Evolutionary conservation across 257 asterid genomes (phyloP).

Genomic region (Fraxinus excelsior): DNA sequence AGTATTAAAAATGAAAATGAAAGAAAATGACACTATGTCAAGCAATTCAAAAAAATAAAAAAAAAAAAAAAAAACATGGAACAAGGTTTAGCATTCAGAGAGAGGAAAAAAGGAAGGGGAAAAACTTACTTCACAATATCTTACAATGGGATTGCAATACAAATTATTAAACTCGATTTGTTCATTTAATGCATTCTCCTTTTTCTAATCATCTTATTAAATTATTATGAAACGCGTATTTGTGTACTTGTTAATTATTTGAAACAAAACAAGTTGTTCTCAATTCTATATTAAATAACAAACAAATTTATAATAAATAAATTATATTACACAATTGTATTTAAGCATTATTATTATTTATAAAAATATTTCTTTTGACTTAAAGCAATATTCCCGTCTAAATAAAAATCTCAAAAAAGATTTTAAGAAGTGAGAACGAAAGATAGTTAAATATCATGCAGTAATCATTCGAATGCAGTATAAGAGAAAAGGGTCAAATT

Average conservation of each 20-base stretch:
- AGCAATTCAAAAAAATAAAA: no score
- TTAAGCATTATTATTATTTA: no score
- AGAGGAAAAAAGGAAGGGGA: not conserved
- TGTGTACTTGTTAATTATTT: not conserved
- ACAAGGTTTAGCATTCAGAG: not conserved
- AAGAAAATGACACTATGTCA: no score
- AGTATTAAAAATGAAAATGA: no score
- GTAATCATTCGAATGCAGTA: not conserved
- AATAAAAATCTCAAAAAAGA: no score
- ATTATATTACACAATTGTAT: not conserved
- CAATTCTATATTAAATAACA: not conserved
- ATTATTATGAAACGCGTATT: not conserved
- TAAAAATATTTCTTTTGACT: no score
- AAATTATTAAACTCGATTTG: not conserved
- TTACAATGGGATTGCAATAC: not conserved
- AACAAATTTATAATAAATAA: no score
- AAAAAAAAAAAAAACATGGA: not conserved
- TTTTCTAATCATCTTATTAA: not conserved
- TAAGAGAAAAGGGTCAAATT: not conserved
- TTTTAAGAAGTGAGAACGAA: not conserved
- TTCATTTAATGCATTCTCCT: not conserved
- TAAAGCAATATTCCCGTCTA: no score
- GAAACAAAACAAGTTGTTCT: not conserved
- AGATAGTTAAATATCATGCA: not conserved
- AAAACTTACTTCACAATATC: not conserved